phyloP scores from a whole-genome alignment of 139 green algal genomes.

The Picochlorum sp. region DNA sequence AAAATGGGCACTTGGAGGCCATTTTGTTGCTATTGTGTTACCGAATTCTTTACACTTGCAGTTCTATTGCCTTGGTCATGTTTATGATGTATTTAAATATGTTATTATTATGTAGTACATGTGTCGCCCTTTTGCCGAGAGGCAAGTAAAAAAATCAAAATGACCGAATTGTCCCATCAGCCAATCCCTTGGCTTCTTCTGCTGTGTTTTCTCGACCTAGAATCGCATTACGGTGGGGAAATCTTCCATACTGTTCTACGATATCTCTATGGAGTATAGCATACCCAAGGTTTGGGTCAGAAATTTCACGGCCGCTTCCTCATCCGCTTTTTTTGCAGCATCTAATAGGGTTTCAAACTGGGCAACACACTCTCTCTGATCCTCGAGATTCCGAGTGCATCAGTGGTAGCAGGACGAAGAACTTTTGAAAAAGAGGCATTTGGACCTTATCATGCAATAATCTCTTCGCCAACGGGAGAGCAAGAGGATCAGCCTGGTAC shows the following conservation, averaged over 20 bases:
- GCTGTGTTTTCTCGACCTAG: conserved; percentile 41
- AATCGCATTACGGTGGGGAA: conserved; percentile 54
- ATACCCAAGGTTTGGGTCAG: conserved; percentile 9
- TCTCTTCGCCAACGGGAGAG: neutral
- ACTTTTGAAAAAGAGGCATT: conserved; percentile 22
- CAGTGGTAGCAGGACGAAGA: conserved; percentile 35
- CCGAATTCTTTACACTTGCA: no score
- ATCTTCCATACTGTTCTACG: conserved; percentile 29
- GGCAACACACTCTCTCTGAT: conserved; percentile 39
- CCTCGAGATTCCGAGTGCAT: conserved; percentile 47
- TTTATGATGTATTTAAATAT: no score
- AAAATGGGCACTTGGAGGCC: neutral
- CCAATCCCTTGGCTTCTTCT: conserved; percentile 40
- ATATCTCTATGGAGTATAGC: conserved; percentile 19
- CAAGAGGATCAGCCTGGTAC: conserved; percentile 1
- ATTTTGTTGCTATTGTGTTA: neutral
- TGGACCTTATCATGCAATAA: neutral
- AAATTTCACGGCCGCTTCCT: neutral
- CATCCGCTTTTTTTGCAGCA: conserved; percentile 5
- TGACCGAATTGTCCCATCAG: conserved; percentile 36
- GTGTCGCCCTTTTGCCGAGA: no score
- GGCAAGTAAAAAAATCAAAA: conserved; percentile 11
- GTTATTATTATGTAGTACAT: no score
- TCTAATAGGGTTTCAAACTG: conserved; percentile 2
- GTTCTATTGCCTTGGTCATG: no score